These are phyloP conservation scores for Gossypium trilobum DNA, from an alignment of 441 rosid genomes.

Conservation along the genomic window DNA sequence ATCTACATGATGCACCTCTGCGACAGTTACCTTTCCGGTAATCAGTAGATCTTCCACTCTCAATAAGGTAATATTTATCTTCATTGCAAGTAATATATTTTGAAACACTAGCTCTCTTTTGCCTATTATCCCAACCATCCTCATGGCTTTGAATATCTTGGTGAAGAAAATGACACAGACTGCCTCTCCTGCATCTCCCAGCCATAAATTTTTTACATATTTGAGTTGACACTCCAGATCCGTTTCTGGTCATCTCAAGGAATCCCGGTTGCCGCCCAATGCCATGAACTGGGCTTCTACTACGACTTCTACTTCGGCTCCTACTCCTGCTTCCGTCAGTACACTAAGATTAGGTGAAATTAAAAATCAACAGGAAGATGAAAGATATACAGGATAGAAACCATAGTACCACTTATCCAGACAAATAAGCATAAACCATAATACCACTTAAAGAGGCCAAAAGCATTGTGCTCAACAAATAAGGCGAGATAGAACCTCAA, in stretches of 20 bases:
- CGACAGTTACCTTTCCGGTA: conserved; percentile 45
- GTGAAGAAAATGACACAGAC: conserved; percentile 48
- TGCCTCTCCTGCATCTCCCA: conserved; percentile 79
- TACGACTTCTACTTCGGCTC: conserved; percentile 40
- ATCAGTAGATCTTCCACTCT: conserved; percentile 38
- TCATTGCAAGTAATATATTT: conserved; percentile 40
- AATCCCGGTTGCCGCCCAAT: conserved; percentile 54
- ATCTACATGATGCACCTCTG: conserved; percentile 46
- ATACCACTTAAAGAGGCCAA: neutral
- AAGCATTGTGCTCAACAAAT: neutral
- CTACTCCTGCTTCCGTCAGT: conserved; percentile 43
- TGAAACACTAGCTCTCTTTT: conserved; percentile 38
- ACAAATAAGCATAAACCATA: too few relatives aligned
- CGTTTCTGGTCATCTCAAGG: conserved; percentile 48
- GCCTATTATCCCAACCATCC: conserved; percentile 51
- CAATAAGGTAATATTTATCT: conserved; percentile 35
- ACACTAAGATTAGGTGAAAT: neutral
- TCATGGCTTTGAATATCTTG: conserved; percentile 33
- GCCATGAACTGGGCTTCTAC: conserved; percentile 62
- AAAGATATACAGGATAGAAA: neutral
- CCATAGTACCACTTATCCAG: neutral
- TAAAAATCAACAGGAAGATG: neutral
- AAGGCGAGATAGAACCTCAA: neutral
- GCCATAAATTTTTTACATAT: conserved; percentile 54
- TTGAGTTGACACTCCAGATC: conserved; percentile 44